These are phyloP conservation scores for Terana coerulea DNA, from an alignment of 768 basidiomycete genomes.

Conservation along the genomic window DNA sequence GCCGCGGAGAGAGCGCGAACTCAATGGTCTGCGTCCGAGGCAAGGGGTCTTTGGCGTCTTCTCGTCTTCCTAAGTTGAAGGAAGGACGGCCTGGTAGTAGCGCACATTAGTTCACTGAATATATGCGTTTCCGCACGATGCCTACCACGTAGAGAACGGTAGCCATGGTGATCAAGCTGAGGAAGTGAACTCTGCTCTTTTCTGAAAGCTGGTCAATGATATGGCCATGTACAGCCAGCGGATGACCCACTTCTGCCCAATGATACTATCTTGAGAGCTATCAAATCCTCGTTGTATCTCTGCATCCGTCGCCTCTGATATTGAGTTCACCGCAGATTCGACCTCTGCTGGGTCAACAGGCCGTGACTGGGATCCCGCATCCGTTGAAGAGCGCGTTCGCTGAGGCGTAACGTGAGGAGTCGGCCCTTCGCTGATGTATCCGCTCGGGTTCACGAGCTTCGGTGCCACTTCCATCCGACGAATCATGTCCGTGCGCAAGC, in stretches of 20 bases:
- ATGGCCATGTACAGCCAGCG: no score
- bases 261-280: constrained; percentile 7
- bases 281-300: background rate
- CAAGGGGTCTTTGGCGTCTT: background rate
- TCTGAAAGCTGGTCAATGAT: no score
- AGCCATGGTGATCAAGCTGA: no score
- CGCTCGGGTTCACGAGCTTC: constrained; percentile 69
- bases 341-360: background rate
- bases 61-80: background rate
- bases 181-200: no score
- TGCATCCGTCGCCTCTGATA: constrained; percentile 2
- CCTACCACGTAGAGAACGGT: no score
- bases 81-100: no score
- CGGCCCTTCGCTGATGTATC: constrained; percentile 54
- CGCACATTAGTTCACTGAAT: no score
- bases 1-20: constrained; percentile 38
- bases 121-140: no score
- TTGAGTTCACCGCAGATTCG: background rate
- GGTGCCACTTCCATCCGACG: constrained; percentile 66
- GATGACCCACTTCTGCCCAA: constrained; percentile 9
- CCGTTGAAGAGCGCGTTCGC: no score
- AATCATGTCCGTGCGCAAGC: constrained; percentile 71
- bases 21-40: constrained; percentile 48
- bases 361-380: no score
- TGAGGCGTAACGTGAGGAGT: constrained; percentile 5